These are phyloP conservation scores for Pichia sp. DNA, from an alignment of 1,139 yeast species.

Conservation along the genomic window DNA sequence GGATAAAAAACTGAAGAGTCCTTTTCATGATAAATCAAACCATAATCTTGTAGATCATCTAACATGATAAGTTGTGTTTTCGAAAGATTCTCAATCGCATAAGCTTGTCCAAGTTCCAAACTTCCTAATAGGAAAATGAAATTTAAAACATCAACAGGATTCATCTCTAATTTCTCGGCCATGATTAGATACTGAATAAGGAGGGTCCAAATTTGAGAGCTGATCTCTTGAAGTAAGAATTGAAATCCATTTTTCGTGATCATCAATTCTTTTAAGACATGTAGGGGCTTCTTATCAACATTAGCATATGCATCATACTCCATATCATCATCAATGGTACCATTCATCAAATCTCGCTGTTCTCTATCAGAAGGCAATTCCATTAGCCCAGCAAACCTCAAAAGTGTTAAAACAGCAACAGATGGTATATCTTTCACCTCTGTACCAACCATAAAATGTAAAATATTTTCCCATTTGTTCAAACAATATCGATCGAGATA, in stretches of 20 bases:
- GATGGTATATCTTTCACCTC: constrained; percentile 60
- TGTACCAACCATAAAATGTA: constrained; percentile 97
- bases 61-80: constrained; percentile 82
- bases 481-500: constrained; percentile 78
- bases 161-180: constrained; percentile 82
- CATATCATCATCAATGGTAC: constrained; percentile 15
- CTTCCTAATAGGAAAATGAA: constrained; percentile 92
- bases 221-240: constrained; percentile 82
- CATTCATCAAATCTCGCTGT: constrained; percentile 19
- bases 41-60: constrained; percentile 85
- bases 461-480: constrained; percentile 86
- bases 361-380: constrained; percentile 41
- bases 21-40: constrained; percentile 60
- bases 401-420: constrained; percentile 54
- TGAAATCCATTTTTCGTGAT: constrained; percentile 93
- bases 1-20: constrained; percentile 53
- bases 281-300: constrained; percentile 14
- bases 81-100: constrained; percentile 62
- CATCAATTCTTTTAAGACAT: constrained; percentile 39
- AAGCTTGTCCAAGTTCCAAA: constrained; percentile 81
- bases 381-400: constrained; percentile 80
- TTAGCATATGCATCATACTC: constrained; percentile 23
- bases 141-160: constrained; percentile 91
- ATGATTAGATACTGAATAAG: constrained; percentile 78
- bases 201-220: constrained; percentile 92